Conservation (phyloP, 345 rosid genomes). For the Streptanthus diversifolius region DNA sequence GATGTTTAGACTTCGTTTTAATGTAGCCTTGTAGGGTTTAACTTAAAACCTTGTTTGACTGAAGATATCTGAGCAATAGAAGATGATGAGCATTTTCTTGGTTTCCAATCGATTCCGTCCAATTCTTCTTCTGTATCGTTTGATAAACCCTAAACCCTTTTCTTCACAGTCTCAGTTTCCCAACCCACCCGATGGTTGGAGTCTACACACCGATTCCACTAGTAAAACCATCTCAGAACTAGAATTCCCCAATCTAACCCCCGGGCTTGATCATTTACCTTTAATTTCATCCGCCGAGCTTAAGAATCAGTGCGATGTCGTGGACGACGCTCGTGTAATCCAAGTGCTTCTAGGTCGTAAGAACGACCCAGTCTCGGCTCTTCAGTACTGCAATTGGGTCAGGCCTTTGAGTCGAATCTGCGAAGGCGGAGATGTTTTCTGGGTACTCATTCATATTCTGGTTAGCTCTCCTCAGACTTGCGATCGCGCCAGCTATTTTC, state of each 20-base stretch:
- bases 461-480: slow-evolving; percentile 27
- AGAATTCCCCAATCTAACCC: not conserved
- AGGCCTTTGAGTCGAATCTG: slow-evolving; percentile 33
- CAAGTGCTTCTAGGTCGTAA: slow-evolving; percentile 41
- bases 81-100: slow-evolving; percentile 8
- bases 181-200: not conserved
- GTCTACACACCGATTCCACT: not conserved
- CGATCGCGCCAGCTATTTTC: slow-evolving; percentile 35
- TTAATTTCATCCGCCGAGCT: not conserved
- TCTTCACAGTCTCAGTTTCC: slow-evolving; percentile 39
- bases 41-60: not conserved
- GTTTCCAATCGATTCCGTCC: not conserved
- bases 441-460: slow-evolving; percentile 51
- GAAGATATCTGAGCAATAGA: not conserved
- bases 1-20: not conserved
- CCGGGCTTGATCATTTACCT: not conserved
- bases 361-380: slow-evolving; percentile 44
- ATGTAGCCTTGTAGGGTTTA: not conserved
- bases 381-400: slow-evolving; percentile 37
- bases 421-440: slow-evolving; percentile 43
- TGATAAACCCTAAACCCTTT: slow-evolving; percentile 24
- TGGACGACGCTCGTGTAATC: slow-evolving; percentile 37
- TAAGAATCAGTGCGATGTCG: not conserved
- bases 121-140: not conserved
- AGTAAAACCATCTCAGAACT: slow-evolving; percentile 12